Evolutionary conservation across 768 basidiomycete genomes (phyloP), one percentile per base, ranked within the genome.

Genomic region (Paxillus rubicundulus): DNA sequence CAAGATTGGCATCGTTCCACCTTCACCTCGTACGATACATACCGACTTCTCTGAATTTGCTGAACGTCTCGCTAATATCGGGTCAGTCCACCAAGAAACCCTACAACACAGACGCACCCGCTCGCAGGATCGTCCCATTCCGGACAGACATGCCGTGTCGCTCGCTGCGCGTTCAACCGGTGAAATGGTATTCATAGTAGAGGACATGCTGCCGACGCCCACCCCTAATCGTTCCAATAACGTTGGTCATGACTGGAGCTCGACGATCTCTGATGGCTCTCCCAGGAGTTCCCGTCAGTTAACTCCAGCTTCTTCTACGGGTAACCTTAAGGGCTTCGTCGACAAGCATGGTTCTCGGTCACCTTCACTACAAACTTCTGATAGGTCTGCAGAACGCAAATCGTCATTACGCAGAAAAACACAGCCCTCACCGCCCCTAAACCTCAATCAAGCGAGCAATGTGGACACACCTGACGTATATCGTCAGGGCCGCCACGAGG

Each of bases 241-340:
- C 18, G 24, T 24, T 6, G 4, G 49, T 5, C 47, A 49, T 7
- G 67, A 67, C 32, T 61, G 64, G 65, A 32, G 41, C 8, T 53
- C 61, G 0, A 34, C 54, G 0, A 49, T 33, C 47, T 45, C 58
- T 9, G 18, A 33, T 4, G 32, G n/a, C 16, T 58, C 68, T 14
- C 54, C 62, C 1, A 3, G 24, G 17, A 4, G 48, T 20, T 18
- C 54, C 13, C 68, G 50, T 10, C 65, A 63, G 27, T 63, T 69
- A 20, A 54, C 69, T 5, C 69, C 69, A 5, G 67, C 69, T 0
- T 69, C 68, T 2, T 69, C 68, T 5, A 63, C 67, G 2, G 68
- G 65, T 1, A 69, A 69, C 54, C 58, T 69, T 48, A 69, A 36
- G 45, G 60, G 56, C 21, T 58, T 63, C 17, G 48, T 70, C 36